Evolutionary conservation across 1,284 basidiomycete genomes (phyloP).

Genomic region (Ustilago sp.): DNA sequence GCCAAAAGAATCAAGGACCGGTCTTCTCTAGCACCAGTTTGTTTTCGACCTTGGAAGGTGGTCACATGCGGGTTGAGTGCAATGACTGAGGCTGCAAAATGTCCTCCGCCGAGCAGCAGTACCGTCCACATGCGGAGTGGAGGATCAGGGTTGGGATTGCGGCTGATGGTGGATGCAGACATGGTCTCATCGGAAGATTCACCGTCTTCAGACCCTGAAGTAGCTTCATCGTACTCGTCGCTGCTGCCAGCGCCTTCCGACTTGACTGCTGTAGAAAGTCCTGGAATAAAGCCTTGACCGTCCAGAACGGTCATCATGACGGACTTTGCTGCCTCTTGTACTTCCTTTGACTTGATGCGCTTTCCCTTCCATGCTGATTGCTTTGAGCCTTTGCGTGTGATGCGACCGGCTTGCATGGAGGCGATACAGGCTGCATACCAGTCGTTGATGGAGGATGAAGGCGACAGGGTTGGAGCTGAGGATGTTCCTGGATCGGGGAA

Average conservation of each 20-base stretch:
- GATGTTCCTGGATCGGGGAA: conserved; percentile 73
- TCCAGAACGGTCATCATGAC: conserved; percentile 61
- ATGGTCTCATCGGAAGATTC: conserved; percentile 30
- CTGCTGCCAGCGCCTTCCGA: conserved; percentile 25
- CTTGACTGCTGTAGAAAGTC: conserved; percentile 32
- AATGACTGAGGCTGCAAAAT: conserved; percentile 93
- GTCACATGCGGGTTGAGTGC: conserved; percentile 70
- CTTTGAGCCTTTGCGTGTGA: conserved; percentile 50
- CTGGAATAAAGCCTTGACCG: conserved; percentile 53
- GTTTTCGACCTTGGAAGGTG: conserved; percentile 33
- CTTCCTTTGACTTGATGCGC: conserved; percentile 60
- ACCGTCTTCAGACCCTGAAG: conserved; percentile 20
- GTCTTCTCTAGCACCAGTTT: conserved; percentile 35
- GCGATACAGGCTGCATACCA: conserved; percentile 71
- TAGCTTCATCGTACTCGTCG: conserved; percentile 35
- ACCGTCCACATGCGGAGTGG: conserved; percentile 82
- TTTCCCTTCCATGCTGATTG: conserved; percentile 57
- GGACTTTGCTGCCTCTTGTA: conserved; percentile 55
- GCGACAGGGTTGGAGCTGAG: conserved; percentile 39
- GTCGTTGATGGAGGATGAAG: conserved; percentile 13
- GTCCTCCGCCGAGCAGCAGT: conserved; percentile 96
- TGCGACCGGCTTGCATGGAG: conserved; percentile 68
- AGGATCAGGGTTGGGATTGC: conserved; percentile 42
- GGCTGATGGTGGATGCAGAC: conserved; percentile 28
- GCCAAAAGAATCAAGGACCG: conserved; percentile 77